Evolutionary conservation across 2,329 filamentous ascomycete genomes (phyloP), one percentile per base, ranked within the genome.

Genomic region (Chalaropsis thielavioides): DNA sequence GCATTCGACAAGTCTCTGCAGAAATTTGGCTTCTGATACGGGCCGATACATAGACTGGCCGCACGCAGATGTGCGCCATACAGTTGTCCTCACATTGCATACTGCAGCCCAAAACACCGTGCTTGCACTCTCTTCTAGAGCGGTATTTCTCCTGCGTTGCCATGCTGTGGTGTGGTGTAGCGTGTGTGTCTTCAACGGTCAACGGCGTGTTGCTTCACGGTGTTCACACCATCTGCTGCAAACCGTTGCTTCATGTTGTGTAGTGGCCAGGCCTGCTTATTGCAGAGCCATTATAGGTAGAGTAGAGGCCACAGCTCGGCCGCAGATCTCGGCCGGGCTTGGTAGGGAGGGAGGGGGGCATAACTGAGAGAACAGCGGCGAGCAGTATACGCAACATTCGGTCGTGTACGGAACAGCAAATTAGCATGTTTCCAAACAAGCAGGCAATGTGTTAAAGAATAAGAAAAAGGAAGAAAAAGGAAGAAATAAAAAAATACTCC

Each of bases 61-160:
- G 51, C 51, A 58, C 51, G 51, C 51, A 58, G 24, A 35, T 13
- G 15, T n/a, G 17, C 13, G 51, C 24, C 51, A n/a, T 58, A 31
- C 51, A 58, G 51, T 58, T 58, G 51, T 58, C 51, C 27, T 31
- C 27, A 58, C 51, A 58, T 58, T 58, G 51, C 24, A 58, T 58
- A 27, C 51, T 58, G 24, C 51, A 38, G 8, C 19, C 24, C 24
- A 58, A 58, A 58, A 58, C 22, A 58, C 51, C 51, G 24, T 58
- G 27, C 31, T 35, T n/a, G 17, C n/a, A n/a, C n/a, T n/a, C n/a
- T n/a, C n/a, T n/a, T n/a, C n/a, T n/a, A n/a, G n/a, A n/a, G n/a
- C n/a, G n/a, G n/a, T n/a, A n/a, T 31, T 11, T 35, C n/a, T 58
- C 15, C 4, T 58, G 51, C n/a, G n/a, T n/a, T 31, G 27, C 51